Evolutionary conservation across 2,329 filamentous ascomycete species (phyloP).

Genomic region (Alternaria triticimaculans): DNA sequence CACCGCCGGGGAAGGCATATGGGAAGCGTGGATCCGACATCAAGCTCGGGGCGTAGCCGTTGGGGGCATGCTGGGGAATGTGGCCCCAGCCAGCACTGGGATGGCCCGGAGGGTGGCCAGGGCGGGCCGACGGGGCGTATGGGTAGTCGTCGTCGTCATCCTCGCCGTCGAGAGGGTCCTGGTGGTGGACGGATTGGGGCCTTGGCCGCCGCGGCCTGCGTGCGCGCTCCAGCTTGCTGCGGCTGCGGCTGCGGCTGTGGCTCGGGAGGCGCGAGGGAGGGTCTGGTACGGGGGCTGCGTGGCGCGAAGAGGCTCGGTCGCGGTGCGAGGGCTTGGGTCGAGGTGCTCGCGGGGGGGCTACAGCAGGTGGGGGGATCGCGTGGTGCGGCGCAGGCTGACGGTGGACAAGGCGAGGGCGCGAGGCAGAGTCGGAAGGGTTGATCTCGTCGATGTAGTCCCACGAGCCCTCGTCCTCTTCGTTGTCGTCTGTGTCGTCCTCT

Average conservation of each 20-base stretch:
- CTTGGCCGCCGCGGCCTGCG: slow-evolving; percentile 40
- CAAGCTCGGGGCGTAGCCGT: slow-evolving; percentile 48
- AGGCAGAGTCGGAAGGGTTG: slow-evolving; percentile 58
- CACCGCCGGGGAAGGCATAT: slow-evolving; percentile 34
- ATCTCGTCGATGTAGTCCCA: slow-evolving; percentile 51
- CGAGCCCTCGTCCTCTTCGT: slow-evolving; percentile 36
- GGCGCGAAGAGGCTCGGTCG: slow-evolving; percentile 49
- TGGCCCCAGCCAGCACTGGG: slow-evolving; percentile 47
- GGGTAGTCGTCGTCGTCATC: slow-evolving; percentile 57
- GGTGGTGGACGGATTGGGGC: slow-evolving; percentile 47
- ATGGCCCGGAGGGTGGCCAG: slow-evolving; percentile 42
- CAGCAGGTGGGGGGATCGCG: slow-evolving; percentile 34
- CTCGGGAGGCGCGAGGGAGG: slow-evolving; percentile 44
- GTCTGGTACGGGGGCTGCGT: slow-evolving; percentile 40
- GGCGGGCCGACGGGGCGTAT: slow-evolving; percentile 38
- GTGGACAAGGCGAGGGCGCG: slow-evolving; percentile 46
- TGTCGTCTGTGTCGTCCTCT: slow-evolving; percentile 37
- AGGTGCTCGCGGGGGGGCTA: slow-evolving; percentile 45
- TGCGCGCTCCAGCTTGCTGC: slow-evolving; percentile 40
- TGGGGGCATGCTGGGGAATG: slow-evolving; percentile 41
- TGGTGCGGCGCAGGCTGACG: slow-evolving; percentile 25
- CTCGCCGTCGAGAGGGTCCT: slow-evolving; percentile 54
- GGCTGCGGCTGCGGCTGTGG: slow-evolving; percentile 42
- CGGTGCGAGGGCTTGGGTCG: slow-evolving; percentile 45
- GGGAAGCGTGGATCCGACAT: slow-evolving; percentile 44